Conservation (phyloP, 768 basidiomycete species). For the Fistulinella prunicolor region DNA sequence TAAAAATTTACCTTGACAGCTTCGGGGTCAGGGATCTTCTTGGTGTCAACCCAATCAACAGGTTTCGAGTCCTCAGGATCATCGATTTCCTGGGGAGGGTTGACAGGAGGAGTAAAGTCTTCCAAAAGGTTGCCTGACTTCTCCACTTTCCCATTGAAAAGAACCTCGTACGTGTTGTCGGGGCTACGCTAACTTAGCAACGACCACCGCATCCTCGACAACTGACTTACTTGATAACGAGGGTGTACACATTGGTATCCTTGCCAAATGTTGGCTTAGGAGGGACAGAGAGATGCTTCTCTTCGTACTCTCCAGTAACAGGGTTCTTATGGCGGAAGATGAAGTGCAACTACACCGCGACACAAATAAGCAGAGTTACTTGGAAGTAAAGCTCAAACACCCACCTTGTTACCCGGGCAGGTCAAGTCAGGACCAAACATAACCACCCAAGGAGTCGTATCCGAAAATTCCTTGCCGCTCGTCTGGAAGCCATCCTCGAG, state of each 20-base stretch:
- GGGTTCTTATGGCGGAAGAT: slow-evolving; percentile 99
- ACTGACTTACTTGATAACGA: slow-evolving; percentile 76
- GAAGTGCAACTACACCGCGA: slow-evolving; percentile 75
- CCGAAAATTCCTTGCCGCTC: slow-evolving; percentile 88
- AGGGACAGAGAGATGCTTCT: slow-evolving; percentile 88
- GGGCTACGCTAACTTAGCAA: slow-evolving; percentile 49
- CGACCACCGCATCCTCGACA: background rate
- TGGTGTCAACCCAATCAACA: slow-evolving; percentile 85
- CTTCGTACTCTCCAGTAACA: slow-evolving; percentile 87
- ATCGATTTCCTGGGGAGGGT: slow-evolving; percentile 90
- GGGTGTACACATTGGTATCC: slow-evolving; percentile 90
- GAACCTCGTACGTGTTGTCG: slow-evolving; percentile 91
- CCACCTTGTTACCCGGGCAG: slow-evolving; percentile 86
- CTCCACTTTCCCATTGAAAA: slow-evolving; percentile 82
- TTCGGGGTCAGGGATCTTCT: slow-evolving; percentile 80
- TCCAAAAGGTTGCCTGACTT: slow-evolving; percentile 83
- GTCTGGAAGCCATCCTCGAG: slow-evolving; percentile 93
- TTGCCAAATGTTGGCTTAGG: slow-evolving; percentile 88
- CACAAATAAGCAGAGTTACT: too few species aligned
- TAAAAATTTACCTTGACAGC: slow-evolving; percentile 63
- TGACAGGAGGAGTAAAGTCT: slow-evolving; percentile 91
- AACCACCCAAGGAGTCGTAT: slow-evolving; percentile 91
- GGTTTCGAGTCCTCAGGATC: slow-evolving; percentile 93
- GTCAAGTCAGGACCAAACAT: slow-evolving; percentile 99
- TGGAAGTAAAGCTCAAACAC: too few species aligned